A percentile compares a stretch with the other conserved stretches of the same genome.
Evolutionary conservation across 192 early-diverging fungal species (phyloP).

Genomic region (Haplosporangium gracile): DNA sequence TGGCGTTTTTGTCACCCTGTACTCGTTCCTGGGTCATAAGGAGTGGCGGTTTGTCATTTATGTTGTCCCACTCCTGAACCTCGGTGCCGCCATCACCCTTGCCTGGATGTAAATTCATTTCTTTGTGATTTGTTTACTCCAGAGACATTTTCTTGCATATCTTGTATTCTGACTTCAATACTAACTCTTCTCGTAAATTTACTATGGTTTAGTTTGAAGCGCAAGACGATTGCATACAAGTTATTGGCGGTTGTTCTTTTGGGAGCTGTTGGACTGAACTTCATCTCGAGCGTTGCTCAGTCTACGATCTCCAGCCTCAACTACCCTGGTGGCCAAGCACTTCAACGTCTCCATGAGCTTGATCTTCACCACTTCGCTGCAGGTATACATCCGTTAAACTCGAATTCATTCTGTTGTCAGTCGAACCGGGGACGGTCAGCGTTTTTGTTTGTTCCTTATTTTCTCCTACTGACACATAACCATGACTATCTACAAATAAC

Average conservation of each 20-base stretch:
- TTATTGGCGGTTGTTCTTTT: conserved; percentile 31
- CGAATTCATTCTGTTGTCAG: neutral
- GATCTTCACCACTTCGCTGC: conserved; percentile 27
- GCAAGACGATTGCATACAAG: conserved; percentile 54
- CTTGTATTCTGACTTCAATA: neutral
- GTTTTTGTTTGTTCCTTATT: neutral
- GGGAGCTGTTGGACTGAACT: conserved; percentile 27
- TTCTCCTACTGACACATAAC: conserved; percentile 6
- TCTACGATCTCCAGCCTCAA: conserved; percentile 78
- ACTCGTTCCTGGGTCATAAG: conserved; percentile 90
- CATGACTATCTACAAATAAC: too few relatives aligned
- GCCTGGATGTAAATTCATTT: conserved; percentile 55
- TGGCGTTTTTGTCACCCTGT: conserved; percentile 69
- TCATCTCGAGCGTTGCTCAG: conserved; percentile 53
- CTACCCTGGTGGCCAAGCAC: conserved; percentile 91
- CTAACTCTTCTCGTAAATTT: neutral
- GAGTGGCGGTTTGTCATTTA: conserved; percentile 97
- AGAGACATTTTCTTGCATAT: neutral
- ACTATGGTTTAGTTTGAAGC: conserved; percentile 29
- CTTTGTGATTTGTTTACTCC: neutral
- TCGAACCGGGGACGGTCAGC: too few relatives aligned
- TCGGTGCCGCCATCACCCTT: conserved; percentile 71
- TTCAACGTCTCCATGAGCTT: conserved; percentile 72
- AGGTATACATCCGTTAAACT: conserved; percentile 10
- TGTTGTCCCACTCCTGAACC: conserved; percentile 84